These are phyloP conservation scores for Alternaria sp. DNA, from an alignment of 2,329 filamentous ascomycete species.

Conservation along the genomic window DNA sequence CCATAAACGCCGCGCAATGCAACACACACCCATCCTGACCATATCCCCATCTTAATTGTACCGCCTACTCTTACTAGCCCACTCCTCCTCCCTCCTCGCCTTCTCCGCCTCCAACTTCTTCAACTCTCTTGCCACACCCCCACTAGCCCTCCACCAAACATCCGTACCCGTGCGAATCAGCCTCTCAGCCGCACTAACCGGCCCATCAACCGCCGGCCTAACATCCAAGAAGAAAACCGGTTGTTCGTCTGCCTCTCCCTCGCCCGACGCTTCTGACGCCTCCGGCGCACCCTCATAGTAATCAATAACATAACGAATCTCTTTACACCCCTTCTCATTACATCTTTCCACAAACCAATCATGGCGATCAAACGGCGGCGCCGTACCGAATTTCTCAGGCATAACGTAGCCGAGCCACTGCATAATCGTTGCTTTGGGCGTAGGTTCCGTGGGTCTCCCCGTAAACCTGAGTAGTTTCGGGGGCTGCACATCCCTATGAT, in stretches of 20 bases:
- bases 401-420: slow-evolving; percentile 80
- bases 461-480: slow-evolving; percentile 87
- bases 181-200: slow-evolving; percentile 79
- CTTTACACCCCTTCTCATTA: slow-evolving; percentile 69
- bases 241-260: slow-evolving; percentile 46
- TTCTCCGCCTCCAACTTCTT: slow-evolving; percentile 39
- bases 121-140: slow-evolving; percentile 66
- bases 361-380: slow-evolving; percentile 93
- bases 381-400: slow-evolving; percentile 77
- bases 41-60: slow-evolving; percentile 28
- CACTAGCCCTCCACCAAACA: slow-evolving; percentile 89
- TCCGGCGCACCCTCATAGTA: slow-evolving; percentile 89
- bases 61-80: slow-evolving; percentile 25
- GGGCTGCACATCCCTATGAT: slow-evolving; percentile 49
- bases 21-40: not conserved
- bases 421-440: slow-evolving; percentile 86
- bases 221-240: slow-evolving; percentile 54
- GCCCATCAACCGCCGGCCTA: slow-evolving; percentile 82
- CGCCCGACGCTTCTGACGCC: slow-evolving; percentile 65
- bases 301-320: slow-evolving; percentile 95
- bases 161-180: slow-evolving; percentile 89
- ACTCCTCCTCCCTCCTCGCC: slow-evolving; percentile 37
- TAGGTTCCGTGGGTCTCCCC: slow-evolving; percentile 85
- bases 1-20: slow-evolving; percentile 2
- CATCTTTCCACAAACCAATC: slow-evolving; percentile 92